Conservation (phyloP, 441 rosid species). For the Euphorbia celastroides region DNA sequence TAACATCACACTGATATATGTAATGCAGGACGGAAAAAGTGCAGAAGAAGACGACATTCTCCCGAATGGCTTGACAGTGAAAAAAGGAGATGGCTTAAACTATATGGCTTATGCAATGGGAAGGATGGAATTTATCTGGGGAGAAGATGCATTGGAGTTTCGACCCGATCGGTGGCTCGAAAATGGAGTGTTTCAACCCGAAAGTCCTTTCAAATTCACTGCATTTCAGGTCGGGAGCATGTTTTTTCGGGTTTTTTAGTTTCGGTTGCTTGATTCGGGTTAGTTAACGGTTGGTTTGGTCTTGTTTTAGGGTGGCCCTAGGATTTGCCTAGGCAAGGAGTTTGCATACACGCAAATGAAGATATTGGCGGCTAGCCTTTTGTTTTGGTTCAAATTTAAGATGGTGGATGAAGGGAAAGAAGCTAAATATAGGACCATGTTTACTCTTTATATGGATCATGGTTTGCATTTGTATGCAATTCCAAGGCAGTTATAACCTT, state of each 20-base stretch:
- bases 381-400: slow-evolving; percentile 30
- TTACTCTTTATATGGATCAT: slow-evolving; percentile 37
- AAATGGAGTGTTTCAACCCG: slow-evolving; percentile 23
- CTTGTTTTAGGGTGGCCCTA: slow-evolving; percentile 30
- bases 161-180: slow-evolving; percentile 43
- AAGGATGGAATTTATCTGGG: slow-evolving; percentile 42
- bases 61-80: slow-evolving; percentile 38
- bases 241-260: no score
- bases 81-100: slow-evolving; percentile 32
- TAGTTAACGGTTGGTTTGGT: neutral
- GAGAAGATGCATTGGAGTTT: slow-evolving; percentile 36
- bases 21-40: slow-evolving; percentile 38
- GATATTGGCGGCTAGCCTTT: slow-evolving; percentile 29
- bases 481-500: slow-evolving; percentile 26
- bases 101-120: slow-evolving; percentile 44
- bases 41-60: slow-evolving; percentile 29
- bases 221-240: slow-evolving; percentile 35
- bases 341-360: slow-evolving; percentile 41
- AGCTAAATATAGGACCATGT: slow-evolving; percentile 32
- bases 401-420: slow-evolving; percentile 26
- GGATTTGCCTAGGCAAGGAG: slow-evolving; percentile 38
- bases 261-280: no score
- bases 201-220: slow-evolving; percentile 41
- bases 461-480: slow-evolving; percentile 31
- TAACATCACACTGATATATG: no score